Percentiles rank a stretch among this genome's conserved stretches.
phyloP scores from a whole-genome alignment of 352 stramenopile species.

The Blastocystis sp. region DNA sequence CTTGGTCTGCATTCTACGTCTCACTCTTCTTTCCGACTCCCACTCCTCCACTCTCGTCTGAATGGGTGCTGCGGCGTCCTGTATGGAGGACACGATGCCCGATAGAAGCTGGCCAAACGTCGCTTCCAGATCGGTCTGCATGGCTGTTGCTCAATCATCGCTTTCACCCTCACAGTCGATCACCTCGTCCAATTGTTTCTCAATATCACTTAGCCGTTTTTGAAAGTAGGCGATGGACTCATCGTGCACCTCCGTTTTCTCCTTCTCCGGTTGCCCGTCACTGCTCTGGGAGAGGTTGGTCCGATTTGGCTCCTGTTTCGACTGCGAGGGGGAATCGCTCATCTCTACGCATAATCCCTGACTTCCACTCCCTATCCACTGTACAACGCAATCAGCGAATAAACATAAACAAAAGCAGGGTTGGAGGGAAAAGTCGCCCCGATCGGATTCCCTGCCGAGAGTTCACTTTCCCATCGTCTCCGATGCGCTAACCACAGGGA shows the following conservation, averaged over 20 bases:
- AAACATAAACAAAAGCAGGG: too few species aligned
- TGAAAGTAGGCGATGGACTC: constrained; percentile 20
- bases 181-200: not conserved
- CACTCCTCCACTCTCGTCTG: not conserved
- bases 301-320: too few species aligned
- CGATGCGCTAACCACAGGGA: too few species aligned
- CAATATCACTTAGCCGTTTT: not conserved
- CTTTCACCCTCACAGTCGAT: not conserved
- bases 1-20: not conserved
- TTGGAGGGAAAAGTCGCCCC: too few species aligned
- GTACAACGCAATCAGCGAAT: too few species aligned
- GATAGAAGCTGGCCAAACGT: not conserved
- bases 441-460: too few species aligned
- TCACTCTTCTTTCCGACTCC: not conserved
- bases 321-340: too few species aligned
- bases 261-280: not conserved
- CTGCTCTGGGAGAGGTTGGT: too few species aligned
- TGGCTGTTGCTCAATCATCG: not conserved
- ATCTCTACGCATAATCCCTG: too few species aligned
- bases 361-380: too few species aligned
- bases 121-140: constrained; percentile 16
- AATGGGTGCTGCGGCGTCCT: not conserved
- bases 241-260: not conserved
- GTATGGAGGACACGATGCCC: not conserved
- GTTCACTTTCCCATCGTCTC: too few species aligned